Conservation (phyloP, 2,329 filamentous ascomycete species). For the Gnomoniopsis smithogilvyi region DNA sequence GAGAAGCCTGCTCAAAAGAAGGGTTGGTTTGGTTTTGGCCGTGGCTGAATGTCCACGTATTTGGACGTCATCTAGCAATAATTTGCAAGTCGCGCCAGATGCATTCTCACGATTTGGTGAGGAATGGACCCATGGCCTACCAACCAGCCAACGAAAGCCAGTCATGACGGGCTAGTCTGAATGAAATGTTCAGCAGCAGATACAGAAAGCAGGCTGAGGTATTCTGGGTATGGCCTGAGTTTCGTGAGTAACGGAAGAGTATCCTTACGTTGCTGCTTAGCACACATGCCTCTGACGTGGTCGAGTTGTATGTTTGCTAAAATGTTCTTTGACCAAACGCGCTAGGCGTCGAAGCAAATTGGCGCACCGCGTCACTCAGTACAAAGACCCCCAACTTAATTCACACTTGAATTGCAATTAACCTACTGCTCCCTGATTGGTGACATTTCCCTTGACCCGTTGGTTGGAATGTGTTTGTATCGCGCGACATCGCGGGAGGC, state of each 20-base stretch:
- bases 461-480: neutral
- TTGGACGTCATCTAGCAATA: neutral
- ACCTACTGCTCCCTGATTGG: neutral
- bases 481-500: neutral
- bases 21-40: slow-evolving; percentile 75
- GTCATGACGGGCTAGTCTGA: neutral
- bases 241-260: neutral
- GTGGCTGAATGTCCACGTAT: slow-evolving; percentile 30
- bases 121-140: neutral
- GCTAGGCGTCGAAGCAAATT: neutral
- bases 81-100: neutral
- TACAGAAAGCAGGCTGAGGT: neutral
- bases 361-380: neutral
- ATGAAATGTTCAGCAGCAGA: neutral
- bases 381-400: slow-evolving; percentile 2
- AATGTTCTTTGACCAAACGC: neutral
- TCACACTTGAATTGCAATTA: neutral
- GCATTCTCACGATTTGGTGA: neutral
- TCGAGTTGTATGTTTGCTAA: neutral
- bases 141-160: neutral
- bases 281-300: neutral
- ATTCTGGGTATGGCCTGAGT: neutral
- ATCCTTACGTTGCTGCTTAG: neutral
- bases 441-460: neutral
- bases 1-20: slow-evolving; percentile 56